Percentiles rank a stretch among this genome's conserved stretches.
phyloP scores from a whole-genome alignment of 2,329 filamentous ascomycete genomes.

The Aurifilum marmelostoma region DNA sequence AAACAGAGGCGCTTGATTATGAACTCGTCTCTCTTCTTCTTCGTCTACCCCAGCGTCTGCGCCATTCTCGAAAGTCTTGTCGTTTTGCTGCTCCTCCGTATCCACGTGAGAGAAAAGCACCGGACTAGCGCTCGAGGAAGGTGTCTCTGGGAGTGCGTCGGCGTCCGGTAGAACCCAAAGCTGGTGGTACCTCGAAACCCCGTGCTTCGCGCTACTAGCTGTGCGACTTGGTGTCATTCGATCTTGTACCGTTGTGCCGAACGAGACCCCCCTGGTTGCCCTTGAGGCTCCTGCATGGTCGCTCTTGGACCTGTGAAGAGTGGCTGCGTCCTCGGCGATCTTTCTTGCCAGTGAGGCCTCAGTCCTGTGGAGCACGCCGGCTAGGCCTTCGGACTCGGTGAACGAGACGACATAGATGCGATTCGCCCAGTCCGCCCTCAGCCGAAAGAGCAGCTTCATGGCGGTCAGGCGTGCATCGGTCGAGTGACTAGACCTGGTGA shows the following conservation, averaged over 20 bases:
- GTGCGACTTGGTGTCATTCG: slow-evolving; percentile 47
- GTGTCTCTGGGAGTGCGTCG: slow-evolving; percentile 55
- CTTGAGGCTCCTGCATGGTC: slow-evolving; percentile 49
- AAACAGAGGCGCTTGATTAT: slow-evolving; percentile 35
- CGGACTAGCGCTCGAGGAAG: slow-evolving; percentile 51
- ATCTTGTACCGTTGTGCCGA: slow-evolving; percentile 49
- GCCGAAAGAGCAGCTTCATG: slow-evolving; percentile 78
- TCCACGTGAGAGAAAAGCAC: slow-evolving; percentile 50
- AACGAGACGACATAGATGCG: slow-evolving; percentile 72
- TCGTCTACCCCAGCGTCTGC: slow-evolving; percentile 26
- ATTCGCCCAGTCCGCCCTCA: slow-evolving; percentile 81
- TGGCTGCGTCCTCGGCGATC: slow-evolving; percentile 54
- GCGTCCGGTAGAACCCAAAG: slow-evolving; percentile 63
- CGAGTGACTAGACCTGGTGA: slow-evolving; percentile 62
- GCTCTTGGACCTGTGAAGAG: slow-evolving; percentile 48
- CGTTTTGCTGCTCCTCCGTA: background rate
- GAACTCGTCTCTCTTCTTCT: slow-evolving; percentile 28
- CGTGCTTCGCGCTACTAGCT: slow-evolving; percentile 44
- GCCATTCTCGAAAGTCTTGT: slow-evolving; percentile 30
- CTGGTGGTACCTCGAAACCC: slow-evolving; percentile 48
- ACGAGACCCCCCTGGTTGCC: slow-evolving; percentile 55
- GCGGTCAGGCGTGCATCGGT: slow-evolving; percentile 72
- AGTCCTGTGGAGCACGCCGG: slow-evolving; percentile 70
- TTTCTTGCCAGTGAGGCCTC: slow-evolving; percentile 56
- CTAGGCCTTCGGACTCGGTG: slow-evolving; percentile 74